These are phyloP conservation scores for Epichloe amarillans DNA, from an alignment of 2,329 filamentous ascomycete species.

Conservation along the genomic window DNA sequence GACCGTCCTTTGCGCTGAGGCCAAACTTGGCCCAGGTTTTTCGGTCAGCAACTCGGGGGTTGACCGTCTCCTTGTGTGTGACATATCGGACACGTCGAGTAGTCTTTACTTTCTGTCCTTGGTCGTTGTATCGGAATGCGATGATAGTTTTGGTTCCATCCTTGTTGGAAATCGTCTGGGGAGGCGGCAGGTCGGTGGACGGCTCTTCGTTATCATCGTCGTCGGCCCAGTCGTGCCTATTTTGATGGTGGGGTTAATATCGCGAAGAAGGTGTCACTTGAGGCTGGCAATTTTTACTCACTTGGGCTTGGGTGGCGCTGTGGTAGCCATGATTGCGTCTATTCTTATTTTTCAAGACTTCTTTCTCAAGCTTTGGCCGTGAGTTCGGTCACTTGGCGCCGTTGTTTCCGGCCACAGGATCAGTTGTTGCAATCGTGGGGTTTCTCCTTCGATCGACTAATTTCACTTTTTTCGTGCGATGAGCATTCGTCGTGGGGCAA, in stretches of 20 bases:
- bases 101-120: slow-evolving; percentile 92
- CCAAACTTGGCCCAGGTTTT: slow-evolving; percentile 92
- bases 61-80: slow-evolving; percentile 83
- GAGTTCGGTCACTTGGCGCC: slow-evolving; percentile 2
- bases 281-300: slow-evolving; percentile 14
- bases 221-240: slow-evolving; percentile 80
- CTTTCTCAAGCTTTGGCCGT: not conserved
- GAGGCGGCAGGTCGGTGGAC: slow-evolving; percentile 57
- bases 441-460: slow-evolving; percentile 23
- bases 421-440: slow-evolving; percentile 22
- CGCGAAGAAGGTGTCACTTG: not conserved
- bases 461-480: slow-evolving; percentile 30
- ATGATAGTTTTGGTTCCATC: slow-evolving; percentile 96
- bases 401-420: slow-evolving; percentile 12
- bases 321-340: slow-evolving; percentile 24
- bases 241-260: slow-evolving; percentile 25
- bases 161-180: slow-evolving; percentile 89
- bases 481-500: slow-evolving; percentile 21
- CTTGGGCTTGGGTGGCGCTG: slow-evolving; percentile 27
- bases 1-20: slow-evolving; percentile 67
- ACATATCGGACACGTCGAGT: slow-evolving; percentile 91
- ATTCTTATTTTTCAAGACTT: not conserved
- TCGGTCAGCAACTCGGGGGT: slow-evolving; percentile 95
- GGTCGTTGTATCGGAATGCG: slow-evolving; percentile 79
- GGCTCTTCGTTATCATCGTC: slow-evolving; percentile 78